Base-by-base conservation (phyloP, 805 yeast genomes). In the Wickerhamomyces strasburgensis region DNA sequence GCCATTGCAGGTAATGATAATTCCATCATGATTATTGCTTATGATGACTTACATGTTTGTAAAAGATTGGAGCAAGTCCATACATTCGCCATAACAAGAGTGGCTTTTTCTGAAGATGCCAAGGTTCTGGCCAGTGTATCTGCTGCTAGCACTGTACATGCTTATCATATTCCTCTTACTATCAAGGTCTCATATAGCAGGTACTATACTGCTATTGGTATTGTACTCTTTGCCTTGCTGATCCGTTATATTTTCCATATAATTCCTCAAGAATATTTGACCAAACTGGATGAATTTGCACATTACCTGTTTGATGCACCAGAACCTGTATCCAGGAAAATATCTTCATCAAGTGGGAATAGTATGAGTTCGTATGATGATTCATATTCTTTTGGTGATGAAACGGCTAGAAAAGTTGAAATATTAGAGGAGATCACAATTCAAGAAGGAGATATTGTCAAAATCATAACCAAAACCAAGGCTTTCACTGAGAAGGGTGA, bases 31-130 rank as follows among this genome's bases (percentile, higher is more conserved):
- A 48, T 88, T n/a, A 57, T 79, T 10, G 69, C 72, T 28, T 56
- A 72, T 13, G 62, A 67, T 3, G 75, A 70, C 43, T 71, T 88
- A 41, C 67, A 70, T 29, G 57, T 70, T 10, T 49, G 76, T 18
- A 75, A 71, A 39, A 61, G 67, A 6, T 63, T 77, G 38, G 70
- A 71, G 29, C 73, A 81, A 42, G 78, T 84, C n/a, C 96, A 88
- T 56, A 65, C 71, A 7, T 84, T 84, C 57, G 87, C 94, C 18
- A 78, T 87, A 35, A 87, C 96, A 0, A 70, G 73, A 30, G 75
- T 85, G 8, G 64, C 75, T 3, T 79, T 86, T 42, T 79, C 87
- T 5, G 80, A 84, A 11, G 69, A 76, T 53, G 87, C 89, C 6
- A 61, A 72, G 34, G 69, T 68, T 38, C 60, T 86, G 33, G 90